Base-by-base conservation (phyloP, 202 grass and related monocot genomes). In the Schoenoplectus triqueter region DNA sequence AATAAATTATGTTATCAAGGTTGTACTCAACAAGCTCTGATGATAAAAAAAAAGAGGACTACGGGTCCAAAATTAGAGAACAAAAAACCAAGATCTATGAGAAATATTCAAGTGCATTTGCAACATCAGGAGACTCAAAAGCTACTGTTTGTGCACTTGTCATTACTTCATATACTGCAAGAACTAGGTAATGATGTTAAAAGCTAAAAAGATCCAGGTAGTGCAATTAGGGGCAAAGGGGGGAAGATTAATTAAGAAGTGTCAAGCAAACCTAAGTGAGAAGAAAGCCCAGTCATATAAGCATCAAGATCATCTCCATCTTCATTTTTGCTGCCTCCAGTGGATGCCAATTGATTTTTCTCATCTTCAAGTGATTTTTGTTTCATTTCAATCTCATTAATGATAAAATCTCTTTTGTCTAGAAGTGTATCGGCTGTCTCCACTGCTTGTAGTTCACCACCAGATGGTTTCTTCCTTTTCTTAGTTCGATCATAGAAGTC, bases 351-450 rank as follows among this genome's bases (percentile, higher is more conserved):
- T 85, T 92, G 92, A 88, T 77, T 87, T 79, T 87, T 90, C 82
- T 95, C 95, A 51, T 93, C 92, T 87, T 90, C 79, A 31, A 98
- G 87, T 78, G 93, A 89, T 83, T 90, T 91, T 73, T 68, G 89
- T 91, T 90, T 98, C 81, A 80, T 84, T 85, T 94, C 90, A 78
- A 95, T 93, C 78, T 98, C 87, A 84, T 15, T 86, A 41, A 80
- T 89, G 64, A 98, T 93, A 45, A 17, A 47, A 77, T 91, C 90
- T 20, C 90, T 98, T 91, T 95, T 98, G 44, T 98, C 90, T 72
- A 98, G 92, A 82, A 98, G 95, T 88, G 91, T 89, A 84, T 95
- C 92, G 73, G 95, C 92, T 66, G 95, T 98, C 89, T 98, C 93
- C 70, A 98, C 87, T 20, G 91, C 84, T 73, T 90, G 88, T 64